Evolutionary conservation across 1,284 basidiomycete genomes (phyloP).

Genomic region (Vanrija sp.): DNA sequence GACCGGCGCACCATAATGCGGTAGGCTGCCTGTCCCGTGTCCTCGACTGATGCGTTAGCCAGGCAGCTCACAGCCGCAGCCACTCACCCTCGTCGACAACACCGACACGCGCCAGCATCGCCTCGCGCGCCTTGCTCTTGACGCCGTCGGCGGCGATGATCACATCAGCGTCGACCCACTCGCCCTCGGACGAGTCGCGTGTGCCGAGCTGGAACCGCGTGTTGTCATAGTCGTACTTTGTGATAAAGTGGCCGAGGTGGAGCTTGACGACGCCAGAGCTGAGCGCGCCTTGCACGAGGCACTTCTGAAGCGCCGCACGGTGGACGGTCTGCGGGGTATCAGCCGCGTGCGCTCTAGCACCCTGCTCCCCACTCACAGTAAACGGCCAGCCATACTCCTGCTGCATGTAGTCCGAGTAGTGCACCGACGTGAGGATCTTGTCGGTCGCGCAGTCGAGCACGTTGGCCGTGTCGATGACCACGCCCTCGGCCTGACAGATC

Average conservation of each 20-base stretch:
- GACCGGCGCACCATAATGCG: conserved; percentile 43
- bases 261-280: conserved; percentile 34
- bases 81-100: conserved; percentile 30
- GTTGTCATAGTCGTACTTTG: conserved; percentile 38
- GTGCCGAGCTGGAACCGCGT: conserved; percentile 30
- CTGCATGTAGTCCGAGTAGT: conserved; percentile 34
- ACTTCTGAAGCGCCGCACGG: conserved; percentile 41
- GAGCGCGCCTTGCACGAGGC: conserved; percentile 31
- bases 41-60: conserved; percentile 22
- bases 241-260: conserved; percentile 32
- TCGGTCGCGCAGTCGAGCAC: conserved; percentile 36
- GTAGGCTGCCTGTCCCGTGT: conserved; percentile 50
- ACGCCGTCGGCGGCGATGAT: conserved; percentile 47
- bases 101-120: conserved; percentile 38
- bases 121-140: conserved; percentile 37
- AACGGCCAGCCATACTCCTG: conserved; percentile 38
- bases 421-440: conserved; percentile 34
- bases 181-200: conserved; percentile 9
- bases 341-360: no score
- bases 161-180: conserved; percentile 45
- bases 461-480: conserved; percentile 31
- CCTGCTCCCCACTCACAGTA: neutral
- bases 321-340: conserved; percentile 28
- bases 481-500: conserved; percentile 29
- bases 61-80: no score